Evolutionary conservation across 306 rosid genomes (phyloP).

Genomic region (Cucumis cinereus): DNA sequence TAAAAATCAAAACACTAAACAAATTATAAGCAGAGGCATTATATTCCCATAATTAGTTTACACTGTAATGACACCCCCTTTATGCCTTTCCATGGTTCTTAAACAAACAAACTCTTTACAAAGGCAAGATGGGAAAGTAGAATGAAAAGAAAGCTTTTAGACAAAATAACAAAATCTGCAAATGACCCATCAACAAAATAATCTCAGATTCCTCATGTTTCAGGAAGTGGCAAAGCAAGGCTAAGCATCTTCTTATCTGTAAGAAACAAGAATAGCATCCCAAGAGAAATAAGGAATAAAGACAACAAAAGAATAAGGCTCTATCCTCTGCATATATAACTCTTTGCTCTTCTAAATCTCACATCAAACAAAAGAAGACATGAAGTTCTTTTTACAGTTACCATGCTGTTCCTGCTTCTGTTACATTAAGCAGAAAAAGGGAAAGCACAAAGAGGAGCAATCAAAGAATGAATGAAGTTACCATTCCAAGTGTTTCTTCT

Average conservation of each 20-base stretch:
- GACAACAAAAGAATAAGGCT: background rate
- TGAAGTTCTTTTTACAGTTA: slow-evolving; percentile 42
- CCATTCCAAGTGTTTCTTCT: slow-evolving; percentile 2
- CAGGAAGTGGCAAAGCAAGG: slow-evolving; percentile 14
- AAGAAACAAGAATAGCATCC: slow-evolving; percentile 15
- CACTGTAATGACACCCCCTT: background rate
- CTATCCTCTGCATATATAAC: slow-evolving; percentile 1
- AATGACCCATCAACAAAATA: background rate
- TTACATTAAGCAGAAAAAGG: slow-evolving; percentile 27
- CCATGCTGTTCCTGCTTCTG: slow-evolving; percentile 56
- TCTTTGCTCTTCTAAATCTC: slow-evolving; percentile 2
- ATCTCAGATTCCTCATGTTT: slow-evolving; percentile 5
- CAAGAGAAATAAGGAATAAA: background rate
- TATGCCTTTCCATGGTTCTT: background rate
- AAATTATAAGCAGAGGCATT: background rate
- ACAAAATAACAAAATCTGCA: background rate
- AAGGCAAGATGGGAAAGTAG: background rate
- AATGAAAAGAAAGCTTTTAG: background rate
- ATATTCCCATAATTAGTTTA: background rate
- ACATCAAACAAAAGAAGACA: slow-evolving; percentile 16
- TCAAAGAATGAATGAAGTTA: slow-evolving; percentile 20
- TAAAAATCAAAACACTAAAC: background rate
- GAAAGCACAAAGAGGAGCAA: slow-evolving; percentile 36
- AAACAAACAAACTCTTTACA: background rate
- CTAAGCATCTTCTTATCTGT: slow-evolving; percentile 21